phyloP scores from a whole-genome alignment of 805 yeast species.

The Suhomyces prunicola region DNA sequence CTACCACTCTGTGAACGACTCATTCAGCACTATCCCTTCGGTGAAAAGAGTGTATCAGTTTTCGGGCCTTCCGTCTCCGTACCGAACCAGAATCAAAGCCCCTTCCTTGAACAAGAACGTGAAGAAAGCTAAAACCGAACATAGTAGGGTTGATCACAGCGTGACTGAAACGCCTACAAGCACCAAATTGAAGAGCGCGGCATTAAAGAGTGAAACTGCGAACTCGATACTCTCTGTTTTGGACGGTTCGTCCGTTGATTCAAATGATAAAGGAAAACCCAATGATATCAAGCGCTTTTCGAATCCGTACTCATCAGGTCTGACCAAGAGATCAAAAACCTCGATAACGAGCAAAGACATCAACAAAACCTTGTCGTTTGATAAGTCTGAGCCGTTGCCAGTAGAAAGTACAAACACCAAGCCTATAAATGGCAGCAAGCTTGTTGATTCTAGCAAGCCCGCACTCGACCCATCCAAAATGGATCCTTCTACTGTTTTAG shows the following conservation, averaged over 20 bases:
- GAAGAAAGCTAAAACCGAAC: background rate
- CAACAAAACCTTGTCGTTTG: constrained; percentile 33
- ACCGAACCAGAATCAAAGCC: constrained; percentile 37
- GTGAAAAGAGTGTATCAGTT: constrained; percentile 44
- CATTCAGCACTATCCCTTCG: constrained; percentile 24
- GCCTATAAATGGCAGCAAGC: background rate
- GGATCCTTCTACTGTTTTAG: background rate
- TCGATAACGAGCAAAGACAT: constrained; percentile 33
- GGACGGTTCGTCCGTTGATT: constrained; percentile 20
- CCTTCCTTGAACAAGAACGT: constrained; percentile 14
- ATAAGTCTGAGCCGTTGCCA: constrained; percentile 27
- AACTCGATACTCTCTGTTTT: constrained; percentile 35
- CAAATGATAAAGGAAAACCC: background rate
- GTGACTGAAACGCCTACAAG: background rate
- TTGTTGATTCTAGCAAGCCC: background rate
- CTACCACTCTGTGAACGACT: constrained; percentile 31
- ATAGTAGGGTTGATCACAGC: background rate
- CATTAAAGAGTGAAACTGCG: constrained; percentile 34
- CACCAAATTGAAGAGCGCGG: constrained; percentile 7
- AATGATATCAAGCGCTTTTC: constrained; percentile 7
- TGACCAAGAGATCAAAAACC: constrained; percentile 7
- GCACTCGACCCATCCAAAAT: background rate
- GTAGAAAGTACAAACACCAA: background rate
- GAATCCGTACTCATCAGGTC: constrained; percentile 11
- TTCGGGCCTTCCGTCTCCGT: constrained; percentile 45